Evolutionary conservation across 1,139 yeast genomes (phyloP).

Genomic region (Lodderomyces beijingensis): DNA sequence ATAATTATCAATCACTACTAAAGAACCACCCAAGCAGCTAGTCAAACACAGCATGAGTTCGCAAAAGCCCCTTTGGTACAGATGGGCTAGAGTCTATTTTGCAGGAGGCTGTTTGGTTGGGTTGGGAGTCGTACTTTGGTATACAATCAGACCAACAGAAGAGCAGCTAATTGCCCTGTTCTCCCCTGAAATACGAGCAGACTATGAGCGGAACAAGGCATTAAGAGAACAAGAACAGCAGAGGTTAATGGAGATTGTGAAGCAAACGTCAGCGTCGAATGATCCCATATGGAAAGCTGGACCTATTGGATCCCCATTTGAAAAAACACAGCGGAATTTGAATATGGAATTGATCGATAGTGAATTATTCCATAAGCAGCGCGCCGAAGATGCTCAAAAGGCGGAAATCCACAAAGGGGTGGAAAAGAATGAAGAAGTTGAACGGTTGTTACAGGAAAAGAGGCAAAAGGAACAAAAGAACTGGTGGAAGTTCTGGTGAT

Average conservation of each 20-base stretch:
- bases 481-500: slow-evolving; percentile 27
- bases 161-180: slow-evolving; percentile 68
- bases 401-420: slow-evolving; percentile 36
- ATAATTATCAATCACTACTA: no score
- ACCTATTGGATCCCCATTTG: slow-evolving; percentile 62
- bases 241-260: slow-evolving; percentile 61
- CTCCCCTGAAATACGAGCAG: slow-evolving; percentile 79
- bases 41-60: no score
- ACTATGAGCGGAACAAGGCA: slow-evolving; percentile 64
- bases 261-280: slow-evolving; percentile 55
- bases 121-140: slow-evolving; percentile 61
- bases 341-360: slow-evolving; percentile 42
- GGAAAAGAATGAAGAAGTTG: slow-evolving; percentile 29
- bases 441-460: slow-evolving; percentile 24
- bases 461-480: slow-evolving; percentile 23
- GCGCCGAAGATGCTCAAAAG: slow-evolving; percentile 39
- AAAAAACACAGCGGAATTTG: slow-evolving; percentile 29
- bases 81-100: slow-evolving; percentile 58
- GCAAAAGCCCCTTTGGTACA: slow-evolving; percentile 47
- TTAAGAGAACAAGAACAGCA: slow-evolving; percentile 63
- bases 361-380: slow-evolving; percentile 46
- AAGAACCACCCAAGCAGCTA: no score
- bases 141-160: slow-evolving; percentile 77
- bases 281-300: slow-evolving; percentile 85
- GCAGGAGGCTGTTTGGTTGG: slow-evolving; percentile 63